phyloP scores from a whole-genome alignment of 1,284 basidiomycete species.

The Cryptococcus sp. region DNA sequence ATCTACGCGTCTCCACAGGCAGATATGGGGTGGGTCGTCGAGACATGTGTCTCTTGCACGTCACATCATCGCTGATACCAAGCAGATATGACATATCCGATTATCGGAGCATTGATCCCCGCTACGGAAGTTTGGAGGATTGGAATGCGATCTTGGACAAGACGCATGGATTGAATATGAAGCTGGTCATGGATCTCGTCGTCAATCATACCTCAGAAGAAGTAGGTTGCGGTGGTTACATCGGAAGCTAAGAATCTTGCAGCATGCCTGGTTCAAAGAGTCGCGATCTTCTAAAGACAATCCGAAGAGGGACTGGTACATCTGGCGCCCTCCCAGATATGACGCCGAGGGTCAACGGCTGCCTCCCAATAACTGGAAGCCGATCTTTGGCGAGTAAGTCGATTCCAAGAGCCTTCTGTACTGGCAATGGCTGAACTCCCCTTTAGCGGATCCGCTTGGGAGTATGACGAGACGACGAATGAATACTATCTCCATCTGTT shows the following conservation, averaged over 20 bases:
- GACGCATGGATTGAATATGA: constrained; percentile 51
- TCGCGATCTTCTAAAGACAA: constrained; percentile 46
- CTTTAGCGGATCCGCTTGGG: constrained; percentile 49
- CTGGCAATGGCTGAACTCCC: neutral
- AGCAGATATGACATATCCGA: constrained; percentile 23
- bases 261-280: constrained; percentile 40
- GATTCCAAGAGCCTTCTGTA: no score
- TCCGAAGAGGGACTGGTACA: constrained; percentile 57
- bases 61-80: no score
- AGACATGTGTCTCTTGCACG: constrained; percentile 13
- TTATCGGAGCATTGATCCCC: constrained; percentile 53
- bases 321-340: constrained; percentile 51
- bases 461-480: constrained; percentile 54
- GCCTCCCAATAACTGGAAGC: constrained; percentile 57
- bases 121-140: constrained; percentile 55
- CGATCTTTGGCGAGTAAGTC: constrained; percentile 48
- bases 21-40: constrained; percentile 47
- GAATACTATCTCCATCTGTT: constrained; percentile 58
- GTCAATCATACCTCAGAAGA: constrained; percentile 56
- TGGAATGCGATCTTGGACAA: constrained; percentile 51
- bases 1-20: constrained; percentile 44
- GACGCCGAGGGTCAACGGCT: constrained; percentile 38
- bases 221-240: constrained; percentile 53
- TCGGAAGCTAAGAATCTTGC: no score
- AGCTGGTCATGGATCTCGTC: constrained; percentile 56